These are phyloP conservation scores for Calcarisporium arbuscula DNA, from an alignment of 2,329 filamentous ascomycete genomes.

Conservation along the genomic window DNA sequence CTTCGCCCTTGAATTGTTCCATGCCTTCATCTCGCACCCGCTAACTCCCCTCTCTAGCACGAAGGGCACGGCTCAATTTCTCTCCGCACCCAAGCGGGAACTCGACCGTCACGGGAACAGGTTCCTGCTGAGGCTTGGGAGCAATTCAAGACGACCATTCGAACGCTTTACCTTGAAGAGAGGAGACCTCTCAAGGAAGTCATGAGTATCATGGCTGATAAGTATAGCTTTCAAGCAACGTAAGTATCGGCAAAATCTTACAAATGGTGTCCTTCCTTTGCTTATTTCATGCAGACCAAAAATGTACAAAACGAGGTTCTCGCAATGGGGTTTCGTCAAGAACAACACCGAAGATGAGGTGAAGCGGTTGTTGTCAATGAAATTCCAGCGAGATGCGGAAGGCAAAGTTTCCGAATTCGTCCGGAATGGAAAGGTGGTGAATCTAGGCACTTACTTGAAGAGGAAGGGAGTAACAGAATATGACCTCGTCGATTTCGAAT, in stretches of 20 bases:
- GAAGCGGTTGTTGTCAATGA: conserved; percentile 43
- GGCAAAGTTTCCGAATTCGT: conserved; percentile 48
- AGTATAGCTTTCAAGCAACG: conserved; percentile 43
- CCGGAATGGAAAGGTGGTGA: conserved; percentile 45
- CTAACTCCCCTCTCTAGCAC: too few relatives aligned
- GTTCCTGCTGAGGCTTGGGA: conserved; percentile 42
- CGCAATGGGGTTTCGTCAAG: conserved; percentile 49
- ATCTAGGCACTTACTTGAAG: conserved; percentile 45
- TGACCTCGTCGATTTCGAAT: conserved; percentile 41
- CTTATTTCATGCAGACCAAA: conserved; percentile 35
- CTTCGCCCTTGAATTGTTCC: too few relatives aligned
- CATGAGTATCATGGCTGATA: conserved; percentile 44
- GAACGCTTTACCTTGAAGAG: conserved; percentile 40
- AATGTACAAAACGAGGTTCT: conserved; percentile 51
- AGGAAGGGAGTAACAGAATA: conserved; percentile 48
- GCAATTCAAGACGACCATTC: conserved; percentile 38
- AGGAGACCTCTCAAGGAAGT: conserved; percentile 46
- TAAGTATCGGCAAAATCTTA: conserved; percentile 21
- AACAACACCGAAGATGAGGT: conserved; percentile 50
- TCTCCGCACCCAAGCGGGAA: conserved; percentile 23
- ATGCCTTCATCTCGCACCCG: too few relatives aligned
- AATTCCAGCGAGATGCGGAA: conserved; percentile 45
- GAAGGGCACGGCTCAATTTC: conserved; percentile 22
- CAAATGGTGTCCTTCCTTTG: conserved; percentile 7
- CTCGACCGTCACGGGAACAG: conserved; percentile 34